Evolutionary conservation across 371 early-diverging fungal genomes (phyloP).

Genomic region (Chytridium lagenaria): DNA sequence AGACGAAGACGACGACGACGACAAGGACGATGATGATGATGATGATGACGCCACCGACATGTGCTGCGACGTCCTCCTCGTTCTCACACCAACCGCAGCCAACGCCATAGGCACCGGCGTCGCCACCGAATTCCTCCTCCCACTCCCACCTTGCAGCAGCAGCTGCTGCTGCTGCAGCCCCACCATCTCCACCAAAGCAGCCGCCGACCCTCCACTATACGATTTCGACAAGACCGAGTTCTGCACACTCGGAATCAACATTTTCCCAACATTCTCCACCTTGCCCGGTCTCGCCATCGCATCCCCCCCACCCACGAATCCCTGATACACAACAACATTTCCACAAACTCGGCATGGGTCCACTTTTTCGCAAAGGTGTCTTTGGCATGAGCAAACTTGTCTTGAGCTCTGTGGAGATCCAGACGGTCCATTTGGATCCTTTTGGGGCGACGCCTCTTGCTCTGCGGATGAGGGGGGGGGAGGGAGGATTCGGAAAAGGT

Average conservation of each 20-base stretch:
- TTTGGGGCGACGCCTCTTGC: conserved; percentile 6
- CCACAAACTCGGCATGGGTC: conserved; percentile 15
- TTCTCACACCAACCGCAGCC: neutral
- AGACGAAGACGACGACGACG: neutral
- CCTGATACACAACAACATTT: neutral
- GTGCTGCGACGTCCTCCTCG: too few relatives aligned
- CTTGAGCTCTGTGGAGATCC: conserved; percentile 14
- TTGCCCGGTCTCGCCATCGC: neutral
- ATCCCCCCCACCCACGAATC: neutral
- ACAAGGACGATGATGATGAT: neutral
- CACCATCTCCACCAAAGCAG: neutral
- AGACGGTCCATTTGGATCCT: conserved; percentile 23
- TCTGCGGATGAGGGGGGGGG: neutral
- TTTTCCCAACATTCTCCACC: neutral
- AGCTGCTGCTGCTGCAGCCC: neutral
- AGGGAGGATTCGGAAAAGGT: conserved; percentile 6
- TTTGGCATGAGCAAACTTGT: conserved; percentile 19
- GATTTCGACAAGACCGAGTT: too few relatives aligned
- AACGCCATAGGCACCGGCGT: neutral
- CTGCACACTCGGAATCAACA: too few relatives aligned
- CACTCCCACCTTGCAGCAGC: too few relatives aligned
- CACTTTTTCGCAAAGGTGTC: conserved; percentile 13
- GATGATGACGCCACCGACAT: too few relatives aligned
- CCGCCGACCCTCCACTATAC: neutral
- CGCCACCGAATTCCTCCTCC: neutral